Conservation (phyloP, 2,329 filamentous ascomycete species). For the Colletotrichum destructivum region DNA sequence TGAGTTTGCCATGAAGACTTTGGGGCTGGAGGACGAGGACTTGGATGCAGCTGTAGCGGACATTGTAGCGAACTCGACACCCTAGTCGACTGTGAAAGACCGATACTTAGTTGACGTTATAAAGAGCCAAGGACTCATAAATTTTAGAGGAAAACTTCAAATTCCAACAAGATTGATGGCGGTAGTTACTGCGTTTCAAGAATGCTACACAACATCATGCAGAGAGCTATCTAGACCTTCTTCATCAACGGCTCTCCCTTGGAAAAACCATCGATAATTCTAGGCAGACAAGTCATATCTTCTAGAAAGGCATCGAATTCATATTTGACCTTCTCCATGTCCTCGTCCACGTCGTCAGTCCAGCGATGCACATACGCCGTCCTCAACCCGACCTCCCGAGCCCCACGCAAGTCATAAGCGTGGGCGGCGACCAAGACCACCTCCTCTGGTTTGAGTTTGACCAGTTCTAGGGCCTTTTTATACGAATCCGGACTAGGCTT, state of each 20-base stretch:
- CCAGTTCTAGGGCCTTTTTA: constrained; percentile 58
- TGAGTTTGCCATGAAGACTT: constrained; percentile 63
- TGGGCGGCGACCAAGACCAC: constrained; percentile 68
- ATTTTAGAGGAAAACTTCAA: no score
- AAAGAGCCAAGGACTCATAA: no score
- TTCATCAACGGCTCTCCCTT: background rate
- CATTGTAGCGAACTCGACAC: constrained; percentile 48
- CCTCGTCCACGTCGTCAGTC: constrained; percentile 67
- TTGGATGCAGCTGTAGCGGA: constrained; percentile 58
- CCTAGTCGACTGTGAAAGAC: background rate
- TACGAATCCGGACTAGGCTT: constrained; percentile 66
- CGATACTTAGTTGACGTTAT: no score
- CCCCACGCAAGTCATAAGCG: constrained; percentile 67
- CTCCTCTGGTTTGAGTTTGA: constrained; percentile 61
- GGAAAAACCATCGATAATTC: constrained; percentile 31
- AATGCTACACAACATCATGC: no score
- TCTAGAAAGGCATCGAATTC: constrained; percentile 57
- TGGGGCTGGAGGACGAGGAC: constrained; percentile 63
- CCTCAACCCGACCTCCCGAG: constrained; percentile 62
- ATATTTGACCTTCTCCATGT: constrained; percentile 56
- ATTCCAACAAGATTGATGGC: no score
- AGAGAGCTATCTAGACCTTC: background rate
- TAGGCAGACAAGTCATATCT: constrained; percentile 43
- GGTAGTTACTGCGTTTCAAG: no score
- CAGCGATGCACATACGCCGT: constrained; percentile 67